Percentiles rank a stretch among this genome's conserved stretches.
These are phyloP conservation scores for Trichoderma afroharzianum DNA, from an alignment of 2,329 filamentous ascomycete species.

Conservation along the genomic window DNA sequence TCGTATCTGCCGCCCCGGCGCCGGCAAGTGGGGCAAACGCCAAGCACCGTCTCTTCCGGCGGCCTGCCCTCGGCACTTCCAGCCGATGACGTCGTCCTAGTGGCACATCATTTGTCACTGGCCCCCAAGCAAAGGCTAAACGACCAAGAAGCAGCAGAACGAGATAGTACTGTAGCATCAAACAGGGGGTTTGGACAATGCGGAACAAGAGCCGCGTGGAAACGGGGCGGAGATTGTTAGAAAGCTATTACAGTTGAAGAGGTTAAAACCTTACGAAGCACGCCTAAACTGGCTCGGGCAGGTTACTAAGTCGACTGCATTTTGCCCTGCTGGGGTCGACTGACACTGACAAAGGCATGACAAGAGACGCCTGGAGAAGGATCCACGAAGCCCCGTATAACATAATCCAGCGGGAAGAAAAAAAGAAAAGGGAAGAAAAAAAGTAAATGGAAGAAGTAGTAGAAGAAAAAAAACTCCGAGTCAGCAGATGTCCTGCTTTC, in stretches of 20 bases:
- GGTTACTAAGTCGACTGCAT: background rate
- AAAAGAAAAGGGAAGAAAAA: background rate
- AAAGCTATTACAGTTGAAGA: background rate
- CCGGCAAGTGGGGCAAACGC: constrained; percentile 13
- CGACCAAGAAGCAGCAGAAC: background rate
- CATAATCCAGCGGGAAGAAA: background rate
- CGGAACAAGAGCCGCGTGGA: background rate
- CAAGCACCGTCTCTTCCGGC: constrained; percentile 12
- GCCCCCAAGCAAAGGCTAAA: background rate
- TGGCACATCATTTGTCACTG: background rate
- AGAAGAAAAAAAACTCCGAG: constrained; percentile 1
- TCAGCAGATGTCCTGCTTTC: constrained; percentile 15
- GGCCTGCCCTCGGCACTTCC: constrained; percentile 6
- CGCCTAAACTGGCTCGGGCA: background rate
- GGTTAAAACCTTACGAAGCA: background rate
- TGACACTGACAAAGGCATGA: background rate
- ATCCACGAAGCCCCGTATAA: background rate
- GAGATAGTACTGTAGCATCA: background rate
- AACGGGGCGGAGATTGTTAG: background rate
- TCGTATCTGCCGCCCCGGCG: constrained; percentile 4
- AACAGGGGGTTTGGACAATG: background rate
- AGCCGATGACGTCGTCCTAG: constrained; percentile 8
- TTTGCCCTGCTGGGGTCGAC: background rate
- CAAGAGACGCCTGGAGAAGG: background rate
- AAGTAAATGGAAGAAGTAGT: background rate